These are phyloP conservation scores for Fraxinus pennsylvanica DNA, from an alignment of 257 asterid species.

Conservation along the genomic window DNA sequence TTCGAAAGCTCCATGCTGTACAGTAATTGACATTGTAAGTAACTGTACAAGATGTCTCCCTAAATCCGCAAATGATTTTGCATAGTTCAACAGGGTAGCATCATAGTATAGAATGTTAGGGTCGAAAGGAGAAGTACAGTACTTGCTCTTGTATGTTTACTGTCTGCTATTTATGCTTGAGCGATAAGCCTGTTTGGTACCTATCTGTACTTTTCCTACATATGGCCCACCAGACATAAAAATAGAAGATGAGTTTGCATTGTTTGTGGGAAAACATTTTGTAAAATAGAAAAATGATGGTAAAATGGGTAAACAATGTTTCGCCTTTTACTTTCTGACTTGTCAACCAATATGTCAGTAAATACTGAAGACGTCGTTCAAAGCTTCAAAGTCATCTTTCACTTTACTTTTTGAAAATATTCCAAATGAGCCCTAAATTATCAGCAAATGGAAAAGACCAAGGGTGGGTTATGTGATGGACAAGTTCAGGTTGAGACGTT, in stretches of 20 bases:
- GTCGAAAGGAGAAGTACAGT: not conserved
- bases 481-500: not conserved
- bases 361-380: not conserved
- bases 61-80: not conserved
- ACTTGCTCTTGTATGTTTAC: not conserved
- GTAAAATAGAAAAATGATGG: not conserved
- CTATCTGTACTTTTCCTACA: not conserved
- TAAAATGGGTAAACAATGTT: not conserved
- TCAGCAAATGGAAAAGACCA: not conserved
- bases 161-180: not conserved
- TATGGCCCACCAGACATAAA: not conserved
- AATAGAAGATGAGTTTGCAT: not conserved
- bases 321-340: not conserved
- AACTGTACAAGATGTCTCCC: not conserved
- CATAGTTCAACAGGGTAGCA: not conserved
- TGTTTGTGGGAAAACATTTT: not conserved
- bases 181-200: not conserved
- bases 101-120: not conserved
- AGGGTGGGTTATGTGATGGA: not conserved
- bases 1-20: not conserved
- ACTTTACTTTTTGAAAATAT: not conserved
- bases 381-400: not conserved
- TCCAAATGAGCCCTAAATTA: not conserved
- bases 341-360: not conserved
- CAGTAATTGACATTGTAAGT: too few relatives aligned